phyloP scores from a whole-genome alignment of 2,329 filamentous ascomycete genomes.

The Fusarium sp. region DNA sequence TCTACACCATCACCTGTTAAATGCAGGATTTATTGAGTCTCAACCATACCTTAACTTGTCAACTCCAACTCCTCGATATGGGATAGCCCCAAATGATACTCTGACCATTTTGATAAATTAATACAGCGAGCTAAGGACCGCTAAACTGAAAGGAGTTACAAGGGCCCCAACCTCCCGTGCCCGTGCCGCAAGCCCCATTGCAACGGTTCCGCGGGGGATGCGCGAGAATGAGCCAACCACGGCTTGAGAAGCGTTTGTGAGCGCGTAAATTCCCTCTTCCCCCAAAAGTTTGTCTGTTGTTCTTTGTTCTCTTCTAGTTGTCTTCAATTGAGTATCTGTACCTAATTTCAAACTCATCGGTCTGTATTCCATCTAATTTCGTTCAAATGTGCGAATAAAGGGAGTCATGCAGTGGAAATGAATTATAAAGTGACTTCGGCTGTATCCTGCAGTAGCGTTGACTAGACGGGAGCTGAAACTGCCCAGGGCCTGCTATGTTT shows the following conservation, averaged over 20 bases:
- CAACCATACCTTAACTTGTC: not conserved
- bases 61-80: not conserved
- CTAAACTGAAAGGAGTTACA: slow-evolving; percentile 11
- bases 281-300: not conserved
- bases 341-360: no score
- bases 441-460: slow-evolving; percentile 35
- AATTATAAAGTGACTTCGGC: slow-evolving; percentile 21
- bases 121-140: slow-evolving; percentile 11
- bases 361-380: not conserved
- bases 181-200: slow-evolving; percentile 36
- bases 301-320: not conserved
- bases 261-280: slow-evolving; percentile 29
- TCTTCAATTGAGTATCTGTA: not conserved
- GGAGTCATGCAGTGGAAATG: slow-evolving; percentile 35
- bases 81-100: slow-evolving; percentile 18
- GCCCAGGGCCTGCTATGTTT: slow-evolving; percentile 18
- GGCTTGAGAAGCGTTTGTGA: slow-evolving; percentile 28
- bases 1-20: not conserved
- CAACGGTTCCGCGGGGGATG: slow-evolving; percentile 17
- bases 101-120: not conserved
- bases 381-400: not conserved
- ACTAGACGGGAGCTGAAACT: slow-evolving; percentile 34
- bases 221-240: slow-evolving; percentile 25
- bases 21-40: not conserved
- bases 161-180: slow-evolving; percentile 5